A percentile compares a stretch with the other conserved stretches of the same genome.
Evolutionary conservation across 2,329 filamentous ascomycete species (phyloP).

Genomic region (Colletotrichum sidae): DNA sequence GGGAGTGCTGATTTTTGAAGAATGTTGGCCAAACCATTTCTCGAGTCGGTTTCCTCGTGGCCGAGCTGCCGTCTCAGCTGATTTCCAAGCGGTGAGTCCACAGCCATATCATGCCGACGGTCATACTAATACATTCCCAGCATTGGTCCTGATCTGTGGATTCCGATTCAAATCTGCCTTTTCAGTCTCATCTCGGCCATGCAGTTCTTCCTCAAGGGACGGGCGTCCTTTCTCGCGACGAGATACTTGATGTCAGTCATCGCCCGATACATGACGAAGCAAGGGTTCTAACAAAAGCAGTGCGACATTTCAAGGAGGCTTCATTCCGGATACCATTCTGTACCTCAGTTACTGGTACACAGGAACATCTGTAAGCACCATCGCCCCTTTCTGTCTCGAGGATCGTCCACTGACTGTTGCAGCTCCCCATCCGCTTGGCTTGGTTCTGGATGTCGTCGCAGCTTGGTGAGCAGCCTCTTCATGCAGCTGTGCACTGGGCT

Average conservation of each 20-base stretch:
- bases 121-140: not conserved
- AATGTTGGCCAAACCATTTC: constrained; percentile 69
- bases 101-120: not conserved
- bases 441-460: constrained; percentile 72
- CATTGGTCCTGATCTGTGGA: constrained; percentile 48
- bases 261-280: rapidly evolving
- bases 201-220: constrained; percentile 49
- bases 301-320: constrained; percentile 54
- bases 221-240: constrained; percentile 52
- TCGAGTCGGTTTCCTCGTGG: constrained; percentile 63
- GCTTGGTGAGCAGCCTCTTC: constrained; percentile 38
- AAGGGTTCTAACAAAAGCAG: not conserved
- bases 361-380: constrained; percentile 54
- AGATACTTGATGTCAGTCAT: constrained; percentile 53
- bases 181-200: constrained; percentile 34
- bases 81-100: constrained; percentile 60
- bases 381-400: rapidly evolving
- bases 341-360: constrained; percentile 76
- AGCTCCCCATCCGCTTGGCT: constrained; percentile 72
- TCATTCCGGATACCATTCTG: constrained; percentile 48
- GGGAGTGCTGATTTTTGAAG: constrained; percentile 38
- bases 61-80: constrained; percentile 72
- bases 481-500: not conserved
- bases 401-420: constrained; percentile 19
- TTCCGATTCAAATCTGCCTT: constrained; percentile 41